These are phyloP conservation scores for Nothopassalora personata DNA, from an alignment of 2,329 filamentous ascomycete genomes.

Conservation along the genomic window DNA sequence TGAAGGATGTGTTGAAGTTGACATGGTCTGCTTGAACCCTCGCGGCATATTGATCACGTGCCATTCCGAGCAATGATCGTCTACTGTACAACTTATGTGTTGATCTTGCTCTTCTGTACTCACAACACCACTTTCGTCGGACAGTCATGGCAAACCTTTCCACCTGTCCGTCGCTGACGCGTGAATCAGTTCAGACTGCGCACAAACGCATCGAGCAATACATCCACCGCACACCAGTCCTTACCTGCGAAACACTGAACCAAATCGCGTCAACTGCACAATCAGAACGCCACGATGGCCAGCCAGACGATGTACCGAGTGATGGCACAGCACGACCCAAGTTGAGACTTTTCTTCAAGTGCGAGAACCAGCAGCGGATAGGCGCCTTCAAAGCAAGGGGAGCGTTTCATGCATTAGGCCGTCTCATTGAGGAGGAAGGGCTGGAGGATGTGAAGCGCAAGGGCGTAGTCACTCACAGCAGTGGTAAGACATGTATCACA, in stretches of 20 bases:
- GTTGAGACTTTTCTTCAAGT: constrained; percentile 84
- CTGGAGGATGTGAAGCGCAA: constrained; percentile 54
- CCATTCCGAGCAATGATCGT: no score
- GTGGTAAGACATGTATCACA: constrained; percentile 51
- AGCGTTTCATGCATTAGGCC: constrained; percentile 77
- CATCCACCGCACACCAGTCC: constrained; percentile 77
- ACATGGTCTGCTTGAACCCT: neutral
- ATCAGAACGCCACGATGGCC: constrained; percentile 27
- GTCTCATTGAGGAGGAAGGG: constrained; percentile 58
- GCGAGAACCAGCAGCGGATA: constrained; percentile 84
- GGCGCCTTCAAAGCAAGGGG: constrained; percentile 91
- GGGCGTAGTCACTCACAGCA: constrained; percentile 86
- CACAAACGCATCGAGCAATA: constrained; percentile 66
- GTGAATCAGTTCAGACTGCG: constrained; percentile 65
- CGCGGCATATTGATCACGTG: neutral
- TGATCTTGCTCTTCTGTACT: neutral
- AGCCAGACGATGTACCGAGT: constrained; percentile 8
- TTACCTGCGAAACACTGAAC: constrained; percentile 72
- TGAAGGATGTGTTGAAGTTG: no score
- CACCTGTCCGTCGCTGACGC: constrained; percentile 59
- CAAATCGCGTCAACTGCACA: constrained; percentile 68
- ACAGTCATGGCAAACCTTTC: constrained; percentile 41
- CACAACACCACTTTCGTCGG: neutral
- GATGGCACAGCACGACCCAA: constrained; percentile 52
- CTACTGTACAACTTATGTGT: neutral